Percentiles rank a stretch among this genome's conserved stretches.
These are phyloP conservation scores for Fusarium sp. DNA, from an alignment of 2,329 filamentous ascomycete species.

Conservation along the genomic window DNA sequence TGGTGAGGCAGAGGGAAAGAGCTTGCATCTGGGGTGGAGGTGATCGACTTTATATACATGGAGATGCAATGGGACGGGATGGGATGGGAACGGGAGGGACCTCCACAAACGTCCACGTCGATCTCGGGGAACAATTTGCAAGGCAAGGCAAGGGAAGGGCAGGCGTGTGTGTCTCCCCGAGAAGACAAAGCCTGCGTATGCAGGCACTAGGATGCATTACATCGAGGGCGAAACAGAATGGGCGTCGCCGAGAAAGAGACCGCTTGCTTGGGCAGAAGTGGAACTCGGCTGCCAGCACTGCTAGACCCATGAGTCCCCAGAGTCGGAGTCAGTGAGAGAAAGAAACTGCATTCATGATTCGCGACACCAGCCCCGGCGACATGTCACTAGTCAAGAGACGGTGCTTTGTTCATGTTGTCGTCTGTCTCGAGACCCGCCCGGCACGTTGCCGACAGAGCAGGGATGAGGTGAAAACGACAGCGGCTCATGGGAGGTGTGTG, in stretches of 20 bases:
- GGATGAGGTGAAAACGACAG: conserved; percentile 8
- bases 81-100: conserved; percentile 18
- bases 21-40: conserved; percentile 34
- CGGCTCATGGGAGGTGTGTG: conserved; percentile 20
- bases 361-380: conserved; percentile 35
- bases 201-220: conserved; percentile 13
- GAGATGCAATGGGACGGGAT: not conserved
- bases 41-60: conserved; percentile 45
- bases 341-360: conserved; percentile 44
- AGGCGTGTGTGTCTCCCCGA: conserved; percentile 19
- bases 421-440: conserved; percentile 33
- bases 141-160: conserved; percentile 23
- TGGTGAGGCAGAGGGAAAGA: conserved; percentile 20
- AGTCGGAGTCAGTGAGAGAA: conserved; percentile 30
- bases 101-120: conserved; percentile 23
- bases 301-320: conserved; percentile 22
- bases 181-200: conserved; percentile 40
- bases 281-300: conserved; percentile 19
- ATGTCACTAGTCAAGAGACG: conserved; percentile 35
- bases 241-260: conserved; percentile 38
- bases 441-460: conserved; percentile 41
- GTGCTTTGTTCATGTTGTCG: conserved; percentile 21
- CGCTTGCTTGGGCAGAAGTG: conserved; percentile 28
- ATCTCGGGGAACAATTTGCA: conserved; percentile 34
- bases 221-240: conserved; percentile 40